Evolutionary conservation across 352 stramenopile genomes (phyloP).

Genomic region (Phytophthora melonis): DNA sequence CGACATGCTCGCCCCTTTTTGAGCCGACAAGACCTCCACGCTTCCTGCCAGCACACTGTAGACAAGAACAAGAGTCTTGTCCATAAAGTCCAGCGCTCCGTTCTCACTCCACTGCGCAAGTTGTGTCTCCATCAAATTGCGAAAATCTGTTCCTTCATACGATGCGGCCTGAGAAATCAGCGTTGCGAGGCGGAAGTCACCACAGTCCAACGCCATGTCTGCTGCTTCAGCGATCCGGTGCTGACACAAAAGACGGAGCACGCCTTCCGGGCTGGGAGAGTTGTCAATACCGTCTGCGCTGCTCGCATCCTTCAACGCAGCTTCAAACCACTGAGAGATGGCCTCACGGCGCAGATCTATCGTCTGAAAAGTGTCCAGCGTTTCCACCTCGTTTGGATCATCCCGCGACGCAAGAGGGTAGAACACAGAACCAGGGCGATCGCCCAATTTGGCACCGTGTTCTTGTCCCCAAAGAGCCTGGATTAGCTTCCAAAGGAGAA

Average conservation of each 20-base stretch:
- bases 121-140: conserved; percentile 59
- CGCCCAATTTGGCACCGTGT: conserved; percentile 44
- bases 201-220: conserved; percentile 65
- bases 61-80: conserved; percentile 62
- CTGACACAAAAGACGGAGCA: conserved; percentile 60
- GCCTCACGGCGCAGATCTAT: conserved; percentile 77
- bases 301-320: conserved; percentile 40
- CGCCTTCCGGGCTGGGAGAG: conserved; percentile 36
- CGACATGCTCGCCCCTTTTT: conserved; percentile 51
- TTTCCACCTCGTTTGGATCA: conserved; percentile 69
- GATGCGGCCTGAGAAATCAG: conserved; percentile 68
- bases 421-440: conserved; percentile 35
- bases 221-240: conserved; percentile 69
- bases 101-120: conserved; percentile 67
- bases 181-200: conserved; percentile 72
- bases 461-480: conserved; percentile 84
- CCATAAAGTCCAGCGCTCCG: conserved; percentile 63
- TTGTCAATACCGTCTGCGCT: conserved; percentile 13
- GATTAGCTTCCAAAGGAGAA: conserved; percentile 77
- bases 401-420: conserved; percentile 68
- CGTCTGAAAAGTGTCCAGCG: conserved; percentile 70
- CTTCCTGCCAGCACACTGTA: conserved; percentile 74
- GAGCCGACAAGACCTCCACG: conserved; percentile 65
- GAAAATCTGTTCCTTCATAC: conserved; percentile 64
- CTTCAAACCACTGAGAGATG: conserved; percentile 83